A percentile compares a stretch with the other conserved stretches of the same genome.
Evolutionary conservation across 306 rosid genomes (phyloP).

Genomic region (Fragaria iinumae): DNA sequence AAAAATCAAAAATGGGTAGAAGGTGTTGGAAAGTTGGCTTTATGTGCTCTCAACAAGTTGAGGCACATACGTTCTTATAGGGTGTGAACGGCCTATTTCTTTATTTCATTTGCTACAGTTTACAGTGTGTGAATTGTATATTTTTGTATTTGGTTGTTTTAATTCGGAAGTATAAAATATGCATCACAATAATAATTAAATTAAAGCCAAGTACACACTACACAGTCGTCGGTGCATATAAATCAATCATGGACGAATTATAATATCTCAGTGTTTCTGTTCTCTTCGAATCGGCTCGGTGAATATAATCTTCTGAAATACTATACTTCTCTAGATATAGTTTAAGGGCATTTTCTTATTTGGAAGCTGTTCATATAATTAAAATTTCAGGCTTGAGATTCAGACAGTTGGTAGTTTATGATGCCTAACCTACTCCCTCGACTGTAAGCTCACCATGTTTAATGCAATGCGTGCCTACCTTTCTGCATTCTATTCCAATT

Average conservation of each 20-base stretch:
- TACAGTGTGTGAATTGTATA: slow-evolving; percentile 1
- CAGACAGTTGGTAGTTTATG: background rate
- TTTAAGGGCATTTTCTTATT: background rate
- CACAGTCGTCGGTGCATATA: slow-evolving; percentile 17
- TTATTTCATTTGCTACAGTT: background rate
- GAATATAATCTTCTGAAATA: background rate
- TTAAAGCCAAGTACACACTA: background rate
- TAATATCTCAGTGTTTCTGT: background rate
- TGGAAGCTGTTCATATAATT: background rate
- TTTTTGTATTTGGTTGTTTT: background rate
- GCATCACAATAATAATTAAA: background rate
- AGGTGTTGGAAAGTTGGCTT: slow-evolving; percentile 9
- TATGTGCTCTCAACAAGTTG: slow-evolving; percentile 5
- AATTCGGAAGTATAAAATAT: background rate
- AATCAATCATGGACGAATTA: slow-evolving; percentile 10
- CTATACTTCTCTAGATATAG: background rate
- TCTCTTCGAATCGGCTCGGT: background rate
- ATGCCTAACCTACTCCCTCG: background rate
- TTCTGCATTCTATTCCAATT: background rate
- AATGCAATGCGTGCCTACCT: background rate
- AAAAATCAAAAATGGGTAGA: background rate
- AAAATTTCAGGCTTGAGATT: background rate
- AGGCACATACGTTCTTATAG: background rate
- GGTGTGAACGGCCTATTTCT: background rate
- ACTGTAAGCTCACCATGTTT: background rate